Percentiles rank a stretch among this genome's conserved stretches.
Conservation (phyloP, 208 protist genomes). For the Porcisia hertigi region DNA sequence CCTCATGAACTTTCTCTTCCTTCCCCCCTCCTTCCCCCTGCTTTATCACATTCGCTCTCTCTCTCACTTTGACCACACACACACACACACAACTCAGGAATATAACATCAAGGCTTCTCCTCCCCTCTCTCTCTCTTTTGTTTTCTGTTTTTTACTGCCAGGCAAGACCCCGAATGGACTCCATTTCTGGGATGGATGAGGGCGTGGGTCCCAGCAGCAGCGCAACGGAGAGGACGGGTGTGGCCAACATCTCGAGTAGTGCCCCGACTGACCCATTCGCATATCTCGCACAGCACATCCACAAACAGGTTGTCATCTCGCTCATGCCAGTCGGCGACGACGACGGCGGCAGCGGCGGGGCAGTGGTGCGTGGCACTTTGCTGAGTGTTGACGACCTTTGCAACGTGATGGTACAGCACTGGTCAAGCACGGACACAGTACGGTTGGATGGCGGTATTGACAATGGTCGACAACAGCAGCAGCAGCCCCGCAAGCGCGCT, state of each 20-base stretch:
- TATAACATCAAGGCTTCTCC: not conserved
- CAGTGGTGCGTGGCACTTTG: conserved; percentile 43
- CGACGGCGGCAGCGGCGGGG: conserved; percentile 4
- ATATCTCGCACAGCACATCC: conserved; percentile 51
- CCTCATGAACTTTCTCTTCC: no score
- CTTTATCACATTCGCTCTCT: no score
- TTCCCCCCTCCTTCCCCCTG: not conserved
- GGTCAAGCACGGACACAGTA: conserved; percentile 22
- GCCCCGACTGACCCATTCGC: conserved; percentile 44
- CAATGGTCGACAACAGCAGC: not conserved
- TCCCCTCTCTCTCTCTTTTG: not conserved
- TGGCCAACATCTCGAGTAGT: not conserved
- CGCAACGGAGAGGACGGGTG: not conserved
- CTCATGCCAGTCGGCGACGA: conserved; percentile 18
- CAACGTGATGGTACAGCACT: conserved; percentile 64
- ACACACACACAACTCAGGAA: not conserved
- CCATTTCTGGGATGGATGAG: not conserved
- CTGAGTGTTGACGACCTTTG: conserved; percentile 69
- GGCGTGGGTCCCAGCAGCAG: conserved; percentile 1
- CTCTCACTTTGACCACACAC: not conserved
- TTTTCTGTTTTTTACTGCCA: not conserved
- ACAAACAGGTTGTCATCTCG: conserved; percentile 26
- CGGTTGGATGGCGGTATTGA: not conserved
- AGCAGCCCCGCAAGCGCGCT: conserved; percentile 23
- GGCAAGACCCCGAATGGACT: not conserved